These are phyloP conservation scores for Sordariomycetes sp. DNA, from an alignment of 2,329 filamentous ascomycete genomes.

Conservation along the genomic window DNA sequence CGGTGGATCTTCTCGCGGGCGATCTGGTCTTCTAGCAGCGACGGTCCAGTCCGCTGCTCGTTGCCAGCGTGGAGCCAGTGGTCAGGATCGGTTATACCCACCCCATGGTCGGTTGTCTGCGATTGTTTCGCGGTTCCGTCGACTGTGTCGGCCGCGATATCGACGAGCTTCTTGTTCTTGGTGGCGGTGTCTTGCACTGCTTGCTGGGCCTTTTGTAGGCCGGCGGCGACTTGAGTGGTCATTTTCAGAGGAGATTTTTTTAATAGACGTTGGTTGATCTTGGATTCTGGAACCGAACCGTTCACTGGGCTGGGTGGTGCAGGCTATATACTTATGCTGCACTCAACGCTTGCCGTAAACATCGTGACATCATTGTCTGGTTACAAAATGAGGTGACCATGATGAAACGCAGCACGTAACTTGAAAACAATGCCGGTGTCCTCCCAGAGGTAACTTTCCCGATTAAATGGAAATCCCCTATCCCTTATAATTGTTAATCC, in stretches of 20 bases:
- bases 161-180: background rate
- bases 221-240: background rate
- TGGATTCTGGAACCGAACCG: background rate
- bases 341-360: background rate
- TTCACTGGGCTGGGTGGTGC: background rate
- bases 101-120: slow-evolving; percentile 63
- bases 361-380: background rate
- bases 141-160: background rate
- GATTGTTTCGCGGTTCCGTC: background rate
- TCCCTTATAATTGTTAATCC: background rate
- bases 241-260: background rate
- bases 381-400: background rate
- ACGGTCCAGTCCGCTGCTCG: slow-evolving; percentile 54
- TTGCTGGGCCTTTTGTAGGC: background rate
- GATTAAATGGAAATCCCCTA: background rate
- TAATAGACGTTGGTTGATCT: background rate
- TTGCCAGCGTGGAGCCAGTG: slow-evolving; percentile 62
- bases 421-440: background rate
- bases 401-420: background rate
- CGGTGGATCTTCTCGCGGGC: slow-evolving; percentile 66
- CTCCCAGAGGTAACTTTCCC: background rate
- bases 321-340: background rate
- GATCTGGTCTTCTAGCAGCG: slow-evolving; percentile 61
- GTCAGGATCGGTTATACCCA: slow-evolving; percentile 63
- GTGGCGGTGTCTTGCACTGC: background rate